These are phyloP conservation scores for Ophiocordyceps robertsii DNA, from an alignment of 2,329 filamentous ascomycete species.

Conservation along the genomic window DNA sequence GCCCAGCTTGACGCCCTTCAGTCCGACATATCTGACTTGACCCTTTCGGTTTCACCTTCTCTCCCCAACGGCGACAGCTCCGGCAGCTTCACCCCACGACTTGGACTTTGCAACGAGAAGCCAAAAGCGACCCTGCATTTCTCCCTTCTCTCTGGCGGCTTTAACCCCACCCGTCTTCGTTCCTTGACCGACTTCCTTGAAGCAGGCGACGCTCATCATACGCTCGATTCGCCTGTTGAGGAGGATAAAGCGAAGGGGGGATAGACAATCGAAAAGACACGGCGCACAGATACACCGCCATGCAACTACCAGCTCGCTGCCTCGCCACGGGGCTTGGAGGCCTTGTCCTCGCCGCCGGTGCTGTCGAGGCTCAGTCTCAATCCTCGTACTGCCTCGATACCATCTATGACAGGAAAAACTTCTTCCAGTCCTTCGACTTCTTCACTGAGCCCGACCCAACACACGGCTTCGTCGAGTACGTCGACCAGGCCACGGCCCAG, in stretches of 20 bases:
- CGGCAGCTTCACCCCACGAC: too few relatives aligned
- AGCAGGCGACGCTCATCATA: not conserved
- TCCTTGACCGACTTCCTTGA: conserved; percentile 2
- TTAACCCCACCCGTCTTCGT: not conserved
- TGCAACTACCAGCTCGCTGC: conserved; percentile 7
- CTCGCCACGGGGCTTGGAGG: conserved; percentile 11
- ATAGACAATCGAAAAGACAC: too few relatives aligned
- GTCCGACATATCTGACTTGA: not conserved
- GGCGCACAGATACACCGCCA: not conserved
- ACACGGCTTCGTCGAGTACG: conserved; percentile 60
- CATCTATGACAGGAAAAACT: conserved; percentile 37
- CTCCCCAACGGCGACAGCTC: not conserved
- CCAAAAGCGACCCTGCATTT: too few relatives aligned
- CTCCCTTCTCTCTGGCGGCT: too few relatives aligned
- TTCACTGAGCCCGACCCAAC: conserved; percentile 53
- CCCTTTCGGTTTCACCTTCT: not conserved
- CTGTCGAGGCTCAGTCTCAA: conserved; percentile 6
- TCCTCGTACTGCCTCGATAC: conserved; percentile 32
- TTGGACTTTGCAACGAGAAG: too few relatives aligned
- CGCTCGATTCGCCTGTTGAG: not conserved
- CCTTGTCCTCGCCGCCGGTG: conserved; percentile 12
- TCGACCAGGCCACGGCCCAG: conserved; percentile 43
- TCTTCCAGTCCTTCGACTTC: conserved; percentile 43
- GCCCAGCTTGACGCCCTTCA: not conserved
- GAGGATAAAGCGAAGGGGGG: too few relatives aligned